Base-by-base conservation (phyloP, 495 filamentous ascomycete species). In the Aspergillus nidulans region DNA sequence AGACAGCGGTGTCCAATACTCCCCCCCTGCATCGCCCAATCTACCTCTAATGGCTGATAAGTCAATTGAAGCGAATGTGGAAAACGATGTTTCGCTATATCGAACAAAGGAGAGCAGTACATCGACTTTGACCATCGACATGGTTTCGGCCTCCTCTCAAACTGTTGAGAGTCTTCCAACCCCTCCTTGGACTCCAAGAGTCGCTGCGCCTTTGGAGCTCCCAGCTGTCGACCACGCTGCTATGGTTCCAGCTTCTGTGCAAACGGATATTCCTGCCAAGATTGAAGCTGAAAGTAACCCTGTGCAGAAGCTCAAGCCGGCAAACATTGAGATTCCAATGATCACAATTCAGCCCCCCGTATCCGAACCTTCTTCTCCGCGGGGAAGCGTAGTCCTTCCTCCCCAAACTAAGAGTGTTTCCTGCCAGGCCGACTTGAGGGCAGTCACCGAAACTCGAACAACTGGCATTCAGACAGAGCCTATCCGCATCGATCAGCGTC, bases 391-490 rank as follows among this genome's bases (percentile, higher is more conserved):
- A 23, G 76, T 87, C 41, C 70, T 88, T 25, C 84, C 85, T 9
- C 85, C 85, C 8, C 81, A 79, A 42, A 86, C 84, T 0, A 86
- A 81, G 66, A 85, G 77, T 62, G 72, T 77, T 15, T 75, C 75
- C 28, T 80, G 78, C 48, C 85, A 87, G 60, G 76, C 77, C 30
- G 66, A 65, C 34, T 69, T 76, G 48, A 59, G 73, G 6, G 51
- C 69, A 15, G 49, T 65, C n/a, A 56, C 66, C 3, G 65, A 73
- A 21, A 64, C 64, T 13, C 67, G 69, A 18, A 85, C 84, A 19
- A 69, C 77, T 24, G 75, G 74, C 4, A 82, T 95, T 40, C 95
- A 98, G 75, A 98, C 94, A 9, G 91, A 97, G 52, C 85, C 87
- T 56, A 95, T 96, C 56, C 76, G 85, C 41, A 77, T 91, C 16